phyloP scores from a whole-genome alignment of 257 asterid genomes.

The Nicotiana undulata region DNA sequence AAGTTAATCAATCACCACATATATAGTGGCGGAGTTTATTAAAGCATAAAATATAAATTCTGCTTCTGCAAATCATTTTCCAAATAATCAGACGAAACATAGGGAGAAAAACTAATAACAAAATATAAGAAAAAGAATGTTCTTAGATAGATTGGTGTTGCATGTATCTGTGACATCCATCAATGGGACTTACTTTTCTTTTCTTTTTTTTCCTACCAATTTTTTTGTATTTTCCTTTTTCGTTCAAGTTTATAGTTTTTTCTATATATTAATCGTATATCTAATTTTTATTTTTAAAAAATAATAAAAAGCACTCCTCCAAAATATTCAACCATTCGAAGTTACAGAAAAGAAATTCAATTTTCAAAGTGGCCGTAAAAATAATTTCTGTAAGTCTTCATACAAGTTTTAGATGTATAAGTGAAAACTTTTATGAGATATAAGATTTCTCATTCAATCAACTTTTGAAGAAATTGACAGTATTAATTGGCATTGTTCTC shows the following conservation, averaged over 20 bases:
- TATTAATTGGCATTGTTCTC: conserved; percentile 20
- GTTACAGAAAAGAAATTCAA: too few relatives aligned
- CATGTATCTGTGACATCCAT: neutral
- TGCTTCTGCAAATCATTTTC: neutral
- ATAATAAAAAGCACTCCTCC: too few relatives aligned
- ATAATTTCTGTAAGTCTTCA: neutral
- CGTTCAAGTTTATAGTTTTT: neutral
- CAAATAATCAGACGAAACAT: neutral
- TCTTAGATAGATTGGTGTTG: neutral
- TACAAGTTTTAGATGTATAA: neutral
- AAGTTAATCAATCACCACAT: too few relatives aligned
- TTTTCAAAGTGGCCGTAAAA: too few relatives aligned
- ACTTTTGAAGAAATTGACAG: conserved; percentile 54
- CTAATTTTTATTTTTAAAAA: neutral
- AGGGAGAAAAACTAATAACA: too few relatives aligned
- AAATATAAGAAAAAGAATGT: neutral
- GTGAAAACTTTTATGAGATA: neutral
- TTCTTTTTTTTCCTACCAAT: too few relatives aligned
- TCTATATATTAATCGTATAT: neutral
- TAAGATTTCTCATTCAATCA: conserved; percentile 23
- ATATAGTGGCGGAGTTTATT: too few relatives aligned
- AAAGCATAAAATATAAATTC: neutral
- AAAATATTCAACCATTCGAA: too few relatives aligned
- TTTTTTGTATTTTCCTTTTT: neutral
- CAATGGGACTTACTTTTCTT: neutral